Evolutionary conservation across 805 yeast genomes (phyloP).

Genomic region (Hagleromyces aurorensis): DNA sequence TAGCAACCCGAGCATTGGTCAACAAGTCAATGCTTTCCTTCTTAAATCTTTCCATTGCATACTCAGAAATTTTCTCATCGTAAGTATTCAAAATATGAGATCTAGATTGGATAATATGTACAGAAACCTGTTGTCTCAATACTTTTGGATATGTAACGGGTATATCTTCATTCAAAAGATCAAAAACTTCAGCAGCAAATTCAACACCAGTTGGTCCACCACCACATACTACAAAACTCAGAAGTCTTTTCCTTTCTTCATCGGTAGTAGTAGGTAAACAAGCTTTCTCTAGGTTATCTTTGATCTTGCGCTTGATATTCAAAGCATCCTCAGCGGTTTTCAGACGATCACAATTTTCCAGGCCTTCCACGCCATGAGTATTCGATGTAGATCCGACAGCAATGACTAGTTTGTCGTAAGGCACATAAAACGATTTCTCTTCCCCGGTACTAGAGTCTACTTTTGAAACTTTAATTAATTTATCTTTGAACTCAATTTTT

Average conservation of each 20-base stretch:
- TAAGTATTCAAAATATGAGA: constrained; percentile 61
- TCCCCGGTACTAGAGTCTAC: constrained; percentile 36
- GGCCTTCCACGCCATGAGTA: constrained; percentile 66
- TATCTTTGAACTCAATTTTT: constrained; percentile 46
- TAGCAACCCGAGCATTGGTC: constrained; percentile 56
- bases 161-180: constrained; percentile 57
- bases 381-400: constrained; percentile 65
- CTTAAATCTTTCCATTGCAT: constrained; percentile 55
- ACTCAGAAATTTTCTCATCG: constrained; percentile 55
- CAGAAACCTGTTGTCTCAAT: constrained; percentile 53
- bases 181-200: constrained; percentile 64
- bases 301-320: constrained; percentile 45
- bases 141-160: constrained; percentile 49
- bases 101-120: constrained; percentile 63
- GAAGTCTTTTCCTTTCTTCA: constrained; percentile 51
- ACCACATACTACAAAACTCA: constrained; percentile 62
- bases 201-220: constrained; percentile 76
- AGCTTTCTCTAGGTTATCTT: constrained; percentile 50
- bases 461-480: constrained; percentile 48
- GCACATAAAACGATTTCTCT: constrained; percentile 44
- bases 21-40: constrained; percentile 56
- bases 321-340: constrained; percentile 63
- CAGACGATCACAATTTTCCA: constrained; percentile 51
- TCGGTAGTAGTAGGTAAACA: constrained; percentile 58
- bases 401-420: constrained; percentile 62